Conservation (phyloP, 2,329 filamentous ascomycete species). For the Cylindrodendrum hubeiense region DNA sequence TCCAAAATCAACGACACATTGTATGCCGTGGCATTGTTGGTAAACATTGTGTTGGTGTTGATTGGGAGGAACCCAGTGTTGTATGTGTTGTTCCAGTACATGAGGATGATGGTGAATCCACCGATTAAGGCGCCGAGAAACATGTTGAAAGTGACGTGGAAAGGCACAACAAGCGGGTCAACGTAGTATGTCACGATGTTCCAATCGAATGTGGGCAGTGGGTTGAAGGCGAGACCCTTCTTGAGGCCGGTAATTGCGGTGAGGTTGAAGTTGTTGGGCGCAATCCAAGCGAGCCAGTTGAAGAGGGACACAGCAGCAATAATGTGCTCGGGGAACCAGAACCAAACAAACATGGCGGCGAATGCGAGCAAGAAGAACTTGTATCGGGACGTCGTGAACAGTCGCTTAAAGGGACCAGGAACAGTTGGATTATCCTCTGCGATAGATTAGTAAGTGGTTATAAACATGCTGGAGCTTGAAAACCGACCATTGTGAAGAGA, state of each 20-base stretch:
- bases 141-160: slow-evolving; percentile 54
- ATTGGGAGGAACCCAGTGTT: slow-evolving; percentile 61
- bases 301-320: slow-evolving; percentile 51
- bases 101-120: slow-evolving; percentile 54
- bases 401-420: slow-evolving; percentile 30
- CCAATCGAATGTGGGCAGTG: slow-evolving; percentile 64
- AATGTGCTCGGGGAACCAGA: slow-evolving; percentile 41
- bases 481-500: slow-evolving; percentile 34
- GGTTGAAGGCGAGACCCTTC: slow-evolving; percentile 61
- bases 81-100: slow-evolving; percentile 59
- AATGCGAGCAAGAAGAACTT: slow-evolving; percentile 37
- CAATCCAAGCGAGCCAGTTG: slow-evolving; percentile 69
- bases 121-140: slow-evolving; percentile 51
- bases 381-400: slow-evolving; percentile 37
- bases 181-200: slow-evolving; percentile 48
- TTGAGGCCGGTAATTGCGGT: slow-evolving; percentile 58
- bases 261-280: slow-evolving; percentile 56
- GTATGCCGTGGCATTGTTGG: slow-evolving; percentile 57
- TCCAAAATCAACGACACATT: slow-evolving; percentile 59
- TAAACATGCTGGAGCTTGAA: background rate
- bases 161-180: slow-evolving; percentile 48
- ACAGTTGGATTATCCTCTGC: slow-evolving; percentile 22
- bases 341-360: slow-evolving; percentile 38
- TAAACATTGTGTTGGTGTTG: slow-evolving; percentile 60
- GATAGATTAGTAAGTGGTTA: background rate